Percentiles rank a stretch among this genome's conserved stretches.
Conservation (phyloP, 768 basidiomycete species). For the Amanita molliuscula region DNA sequence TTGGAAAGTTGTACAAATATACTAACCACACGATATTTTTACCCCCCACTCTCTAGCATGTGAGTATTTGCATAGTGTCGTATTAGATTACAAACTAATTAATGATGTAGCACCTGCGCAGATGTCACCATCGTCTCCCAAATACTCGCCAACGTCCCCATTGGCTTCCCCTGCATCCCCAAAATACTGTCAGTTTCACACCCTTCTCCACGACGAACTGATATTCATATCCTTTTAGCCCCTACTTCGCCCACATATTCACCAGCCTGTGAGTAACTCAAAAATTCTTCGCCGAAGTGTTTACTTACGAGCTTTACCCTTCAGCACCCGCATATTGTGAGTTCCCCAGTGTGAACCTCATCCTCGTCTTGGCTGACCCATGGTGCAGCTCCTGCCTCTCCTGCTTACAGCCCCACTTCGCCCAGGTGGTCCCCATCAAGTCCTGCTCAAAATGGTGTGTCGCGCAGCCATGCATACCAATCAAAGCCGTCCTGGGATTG, state of each 20-base stretch:
- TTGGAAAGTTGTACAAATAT: constrained; percentile 2
- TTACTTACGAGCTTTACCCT: constrained; percentile 2
- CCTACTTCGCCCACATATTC: constrained; percentile 85
- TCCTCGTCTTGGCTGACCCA: neutral
- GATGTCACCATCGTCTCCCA: constrained; percentile 84
- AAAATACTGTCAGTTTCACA: constrained; percentile 64
- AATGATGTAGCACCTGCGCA: constrained; percentile 56
- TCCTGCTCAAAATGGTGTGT: constrained; percentile 49
- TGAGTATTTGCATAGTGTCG: constrained; percentile 25
- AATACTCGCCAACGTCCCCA: constrained; percentile 93
- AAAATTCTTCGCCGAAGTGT: neutral
- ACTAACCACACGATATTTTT: constrained; percentile 14
- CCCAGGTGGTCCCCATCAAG: constrained; percentile 79
- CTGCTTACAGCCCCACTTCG: constrained; percentile 79
- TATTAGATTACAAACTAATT: neutral
- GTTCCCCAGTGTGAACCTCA: constrained; percentile 12
- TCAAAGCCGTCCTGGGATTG: constrained; percentile 44
- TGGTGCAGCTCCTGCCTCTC: constrained; percentile 64
- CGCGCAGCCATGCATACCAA: constrained; percentile 34
- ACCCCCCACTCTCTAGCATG: constrained; percentile 36
- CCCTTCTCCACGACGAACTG: neutral
- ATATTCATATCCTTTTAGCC: constrained; percentile 31
- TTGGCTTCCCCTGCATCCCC: constrained; percentile 83
- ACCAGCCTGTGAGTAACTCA: constrained; percentile 59
- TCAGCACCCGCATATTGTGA: constrained; percentile 77